Evolutionary conservation across 2,329 filamentous ascomycete species (phyloP), one percentile per base, ranked within the genome.

Genomic region (Pseudocercospora pini-densiflorae): DNA sequence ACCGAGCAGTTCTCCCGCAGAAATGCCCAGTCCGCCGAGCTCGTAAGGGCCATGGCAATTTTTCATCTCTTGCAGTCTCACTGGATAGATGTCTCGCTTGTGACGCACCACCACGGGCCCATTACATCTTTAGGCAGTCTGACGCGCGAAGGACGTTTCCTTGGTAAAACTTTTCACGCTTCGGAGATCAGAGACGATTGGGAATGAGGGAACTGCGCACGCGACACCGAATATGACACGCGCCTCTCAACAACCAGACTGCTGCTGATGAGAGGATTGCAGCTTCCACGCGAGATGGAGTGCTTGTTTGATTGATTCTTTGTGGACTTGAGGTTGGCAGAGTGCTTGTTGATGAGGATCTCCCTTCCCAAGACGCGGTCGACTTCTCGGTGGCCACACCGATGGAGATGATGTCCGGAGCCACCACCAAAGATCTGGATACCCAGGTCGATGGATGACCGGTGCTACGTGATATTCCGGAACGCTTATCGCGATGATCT

Each of bases 1-100:
- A 53, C 49, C 49, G 49, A 53, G 49, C 51, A 55, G 51, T 55
- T 55, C 51, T 55, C 51, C 51, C 51, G 51, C 49, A 55, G 51
- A 31, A 55, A 55, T 33, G 51, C 51, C 51, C 24, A 55, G 51
- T 31, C 51, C 51, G 24, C 24, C 51, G 24, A 55, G 51, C 49
- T 51, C 21, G n/a, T 19, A 21, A 51, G 47, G 16, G 47, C 23
- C 49, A 53, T 53, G 49, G 49, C 49, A 53, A 24, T 24, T 53
- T 53, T 53, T 19, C 7, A 27, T 53, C 21, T 53, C 8, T 19
- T 29, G 47, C 47, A 51, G 23, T 27, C 14, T 19, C 16, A 53
- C 49, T 27, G 49, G 21, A 12, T 19, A 10, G 10, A 27, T 24
- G 7, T 16, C 49, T 53, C 49, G 24, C 51, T 33, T 33, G 27